phyloP scores from a whole-genome alignment of 495 filamentous ascomycete genomes.

The Daldinia childiae region DNA sequence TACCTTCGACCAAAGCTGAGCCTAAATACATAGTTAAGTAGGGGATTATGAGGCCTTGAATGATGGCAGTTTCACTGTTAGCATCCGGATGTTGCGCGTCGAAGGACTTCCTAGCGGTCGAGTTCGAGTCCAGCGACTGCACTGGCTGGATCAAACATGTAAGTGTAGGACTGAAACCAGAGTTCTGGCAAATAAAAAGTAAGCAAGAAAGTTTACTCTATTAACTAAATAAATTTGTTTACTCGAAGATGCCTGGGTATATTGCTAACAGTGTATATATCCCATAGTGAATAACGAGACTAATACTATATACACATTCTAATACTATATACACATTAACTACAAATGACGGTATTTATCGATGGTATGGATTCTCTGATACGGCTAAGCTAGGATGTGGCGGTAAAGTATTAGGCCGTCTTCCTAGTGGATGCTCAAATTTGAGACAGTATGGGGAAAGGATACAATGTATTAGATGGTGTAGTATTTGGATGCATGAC shows the following conservation, averaged over 20 bases:
- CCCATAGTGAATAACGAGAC: slow-evolving; percentile 23
- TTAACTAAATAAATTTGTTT: background rate
- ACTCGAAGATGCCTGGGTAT: background rate
- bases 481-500: slow-evolving; percentile 23
- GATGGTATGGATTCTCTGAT: slow-evolving; percentile 31
- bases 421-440: slow-evolving; percentile 15
- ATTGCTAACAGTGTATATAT: slow-evolving; percentile 8
- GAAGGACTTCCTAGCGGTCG: slow-evolving; percentile 21
- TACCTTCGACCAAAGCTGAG: background rate
- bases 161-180: slow-evolving; percentile 19
- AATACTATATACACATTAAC: slow-evolving; percentile 27
- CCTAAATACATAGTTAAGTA: background rate
- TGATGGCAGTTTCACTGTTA: background rate
- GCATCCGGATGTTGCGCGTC: slow-evolving; percentile 3
- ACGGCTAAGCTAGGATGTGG: slow-evolving; percentile 14
- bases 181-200: slow-evolving; percentile 37
- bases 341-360: slow-evolving; percentile 31
- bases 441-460: slow-evolving; percentile 5
- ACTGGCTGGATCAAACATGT: slow-evolving; percentile 25
- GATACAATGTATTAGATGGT: slow-evolving; percentile 32
- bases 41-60: slow-evolving; percentile 8
- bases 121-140: slow-evolving; percentile 30
- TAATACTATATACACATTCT: slow-evolving; percentile 28
- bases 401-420: slow-evolving; percentile 21
- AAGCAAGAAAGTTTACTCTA: background rate